Evolutionary conservation across 2,329 filamentous ascomycete species (phyloP).

Genomic region (Penicillium sumatraense): DNA sequence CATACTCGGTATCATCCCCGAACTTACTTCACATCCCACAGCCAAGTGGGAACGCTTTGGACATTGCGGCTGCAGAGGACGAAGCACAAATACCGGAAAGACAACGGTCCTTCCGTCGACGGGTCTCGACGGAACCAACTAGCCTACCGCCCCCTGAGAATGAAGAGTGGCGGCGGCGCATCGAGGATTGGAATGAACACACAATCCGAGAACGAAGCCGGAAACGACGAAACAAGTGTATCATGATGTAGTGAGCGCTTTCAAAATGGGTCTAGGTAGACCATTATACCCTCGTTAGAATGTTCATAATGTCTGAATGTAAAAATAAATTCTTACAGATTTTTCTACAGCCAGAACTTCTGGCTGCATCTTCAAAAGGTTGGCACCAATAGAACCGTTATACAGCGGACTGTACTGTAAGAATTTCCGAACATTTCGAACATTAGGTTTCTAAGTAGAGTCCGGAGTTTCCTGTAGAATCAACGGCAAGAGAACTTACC

Average conservation of each 20-base stretch:
- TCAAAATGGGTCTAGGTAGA: constrained; percentile 4
- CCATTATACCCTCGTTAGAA: constrained; percentile 20
- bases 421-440: no score
- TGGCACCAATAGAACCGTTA: no score
- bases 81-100: constrained; percentile 24
- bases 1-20: constrained; percentile 39
- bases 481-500: no score
- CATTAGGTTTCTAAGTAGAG: no score
- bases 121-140: constrained; percentile 39
- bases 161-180: constrained; percentile 43
- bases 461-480: no score
- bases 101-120: constrained; percentile 29
- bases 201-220: constrained; percentile 42
- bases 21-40: constrained; percentile 34
- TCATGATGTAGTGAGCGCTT: constrained; percentile 39
- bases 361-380: no score
- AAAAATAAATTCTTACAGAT: background rate
- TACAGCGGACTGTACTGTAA: no score
- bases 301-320: background rate
- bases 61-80: constrained; percentile 22
- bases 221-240: constrained; percentile 40
- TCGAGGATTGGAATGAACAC: constrained; percentile 45
- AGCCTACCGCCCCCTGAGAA: constrained; percentile 33
- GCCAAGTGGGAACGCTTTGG: constrained; percentile 22
- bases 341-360: no score